Conservation (phyloP, 768 basidiomycete species). For the Pleurotus eryngii region DNA sequence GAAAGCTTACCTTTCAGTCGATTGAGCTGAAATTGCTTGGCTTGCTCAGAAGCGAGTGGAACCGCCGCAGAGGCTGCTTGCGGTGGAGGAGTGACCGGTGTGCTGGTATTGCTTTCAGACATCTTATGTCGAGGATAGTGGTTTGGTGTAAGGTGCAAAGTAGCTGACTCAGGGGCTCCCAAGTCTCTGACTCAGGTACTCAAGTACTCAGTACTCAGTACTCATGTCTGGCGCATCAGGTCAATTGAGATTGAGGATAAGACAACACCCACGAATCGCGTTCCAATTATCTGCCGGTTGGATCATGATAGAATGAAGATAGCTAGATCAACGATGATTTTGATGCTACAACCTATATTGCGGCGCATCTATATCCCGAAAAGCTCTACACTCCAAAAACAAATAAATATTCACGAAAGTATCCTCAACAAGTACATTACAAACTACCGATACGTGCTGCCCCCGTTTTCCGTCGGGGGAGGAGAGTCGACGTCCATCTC, state of each 20-base stretch:
- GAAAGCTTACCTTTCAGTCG: slow-evolving; percentile 59
- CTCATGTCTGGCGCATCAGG: background rate
- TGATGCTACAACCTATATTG: too few species aligned
- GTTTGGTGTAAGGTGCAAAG: background rate
- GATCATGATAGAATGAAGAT: too few species aligned
- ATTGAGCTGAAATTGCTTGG: slow-evolving; percentile 73
- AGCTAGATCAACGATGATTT: too few species aligned
- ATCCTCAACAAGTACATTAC: background rate
- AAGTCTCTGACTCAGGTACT: background rate
- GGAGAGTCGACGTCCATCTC: slow-evolving; percentile 45
- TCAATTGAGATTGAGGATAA: background rate
- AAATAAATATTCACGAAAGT: too few species aligned
- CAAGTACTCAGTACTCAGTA: background rate
- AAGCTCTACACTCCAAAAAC: too few species aligned
- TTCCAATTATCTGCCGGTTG: too few species aligned
- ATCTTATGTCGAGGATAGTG: slow-evolving; percentile 13
- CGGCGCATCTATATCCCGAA: too few species aligned
- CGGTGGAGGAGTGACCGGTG: slow-evolving; percentile 37
- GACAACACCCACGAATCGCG: too few species aligned
- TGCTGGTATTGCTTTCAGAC: slow-evolving; percentile 15
- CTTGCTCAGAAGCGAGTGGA: slow-evolving; percentile 63
- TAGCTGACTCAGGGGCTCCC: background rate
- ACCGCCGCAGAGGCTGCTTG: slow-evolving; percentile 14
- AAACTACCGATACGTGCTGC: slow-evolving; percentile 1
- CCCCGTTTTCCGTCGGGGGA: slow-evolving; percentile 22